Evolutionary conservation across 441 rosid species (phyloP).

Genomic region (Aleurites moluccanus): DNA sequence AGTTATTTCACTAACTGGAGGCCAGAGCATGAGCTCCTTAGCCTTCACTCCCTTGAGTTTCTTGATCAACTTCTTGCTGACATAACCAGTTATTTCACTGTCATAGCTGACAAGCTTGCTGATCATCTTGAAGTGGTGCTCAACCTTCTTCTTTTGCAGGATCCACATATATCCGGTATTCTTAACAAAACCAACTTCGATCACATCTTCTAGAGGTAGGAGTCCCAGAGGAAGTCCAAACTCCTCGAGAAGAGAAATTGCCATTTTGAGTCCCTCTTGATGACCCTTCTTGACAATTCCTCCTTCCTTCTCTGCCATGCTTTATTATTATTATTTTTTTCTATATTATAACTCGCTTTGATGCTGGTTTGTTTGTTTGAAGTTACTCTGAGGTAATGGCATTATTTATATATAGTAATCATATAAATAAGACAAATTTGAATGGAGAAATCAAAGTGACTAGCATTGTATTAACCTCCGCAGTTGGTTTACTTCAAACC

Average conservation of each 20-base stretch:
- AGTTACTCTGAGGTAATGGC: neutral
- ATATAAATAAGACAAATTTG: constrained; percentile 25
- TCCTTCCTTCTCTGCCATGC: constrained; percentile 53
- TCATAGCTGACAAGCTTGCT: constrained; percentile 60
- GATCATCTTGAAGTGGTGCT: constrained; percentile 54
- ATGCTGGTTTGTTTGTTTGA: constrained; percentile 16
- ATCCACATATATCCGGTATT: constrained; percentile 58
- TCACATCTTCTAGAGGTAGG: constrained; percentile 49
- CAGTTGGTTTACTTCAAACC: constrained; percentile 1
- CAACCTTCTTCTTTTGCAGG: constrained; percentile 46
- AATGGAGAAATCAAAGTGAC: constrained; percentile 33
- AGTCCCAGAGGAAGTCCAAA: constrained; percentile 59
- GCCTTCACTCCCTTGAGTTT: constrained; percentile 73
- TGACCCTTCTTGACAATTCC: constrained; percentile 52
- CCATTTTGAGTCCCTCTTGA: constrained; percentile 48
- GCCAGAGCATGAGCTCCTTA: constrained; percentile 54
- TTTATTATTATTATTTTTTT: neutral
- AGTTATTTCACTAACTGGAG: constrained; percentile 45
- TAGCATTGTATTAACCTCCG: constrained; percentile 35
- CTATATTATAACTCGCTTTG: neutral
- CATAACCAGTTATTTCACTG: constrained; percentile 40
- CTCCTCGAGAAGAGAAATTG: constrained; percentile 48
- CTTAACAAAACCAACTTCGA: constrained; percentile 52
- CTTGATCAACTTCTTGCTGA: constrained; percentile 47
- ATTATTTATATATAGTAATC: constrained; percentile 21